phyloP scores from a whole-genome alignment of 2,329 filamentous ascomycete species.

The Alternaria triticina region DNA sequence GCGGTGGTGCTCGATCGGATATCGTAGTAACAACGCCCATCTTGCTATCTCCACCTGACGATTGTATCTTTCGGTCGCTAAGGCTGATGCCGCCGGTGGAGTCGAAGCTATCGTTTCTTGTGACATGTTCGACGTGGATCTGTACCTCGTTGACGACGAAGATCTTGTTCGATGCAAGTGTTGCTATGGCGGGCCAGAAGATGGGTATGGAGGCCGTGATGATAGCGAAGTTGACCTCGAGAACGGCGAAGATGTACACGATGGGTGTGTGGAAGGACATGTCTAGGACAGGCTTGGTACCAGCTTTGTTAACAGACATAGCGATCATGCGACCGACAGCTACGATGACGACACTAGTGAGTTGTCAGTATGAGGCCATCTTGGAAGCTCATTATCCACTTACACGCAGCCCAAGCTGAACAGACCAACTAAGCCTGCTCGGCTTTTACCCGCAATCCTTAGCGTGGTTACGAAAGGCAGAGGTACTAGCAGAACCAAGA shows the following conservation, averaged over 20 bases:
- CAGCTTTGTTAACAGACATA: constrained; percentile 37
- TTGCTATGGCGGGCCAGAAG: constrained; percentile 47
- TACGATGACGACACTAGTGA: constrained; percentile 33
- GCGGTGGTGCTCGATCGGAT: constrained; percentile 8
- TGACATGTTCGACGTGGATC: constrained; percentile 36
- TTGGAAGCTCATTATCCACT: constrained; percentile 33
- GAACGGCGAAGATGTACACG: constrained; percentile 43
- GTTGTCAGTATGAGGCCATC: neutral
- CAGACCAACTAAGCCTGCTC: constrained; percentile 35
- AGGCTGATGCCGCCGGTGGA: constrained; percentile 24
- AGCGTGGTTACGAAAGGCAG: constrained; percentile 41
- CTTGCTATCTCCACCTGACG: constrained; percentile 10
- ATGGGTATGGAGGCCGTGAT: constrained; percentile 47
- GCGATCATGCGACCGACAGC: constrained; percentile 39
- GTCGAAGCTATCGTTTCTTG: constrained; percentile 20
- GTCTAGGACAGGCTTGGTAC: constrained; percentile 41
- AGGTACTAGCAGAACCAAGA: constrained; percentile 39
- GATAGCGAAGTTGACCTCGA: constrained; percentile 49
- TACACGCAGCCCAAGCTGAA: constrained; percentile 45
- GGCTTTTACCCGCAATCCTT: constrained; percentile 38
- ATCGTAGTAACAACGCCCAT: constrained; percentile 20
- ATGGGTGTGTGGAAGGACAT: constrained; percentile 38
- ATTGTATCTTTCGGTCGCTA: constrained; percentile 15
- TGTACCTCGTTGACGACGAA: constrained; percentile 49
- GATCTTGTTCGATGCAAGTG: constrained; percentile 43